These are phyloP conservation scores for Auriscalpium vulgare DNA, from an alignment of 768 basidiomycete genomes.

Conservation along the genomic window DNA sequence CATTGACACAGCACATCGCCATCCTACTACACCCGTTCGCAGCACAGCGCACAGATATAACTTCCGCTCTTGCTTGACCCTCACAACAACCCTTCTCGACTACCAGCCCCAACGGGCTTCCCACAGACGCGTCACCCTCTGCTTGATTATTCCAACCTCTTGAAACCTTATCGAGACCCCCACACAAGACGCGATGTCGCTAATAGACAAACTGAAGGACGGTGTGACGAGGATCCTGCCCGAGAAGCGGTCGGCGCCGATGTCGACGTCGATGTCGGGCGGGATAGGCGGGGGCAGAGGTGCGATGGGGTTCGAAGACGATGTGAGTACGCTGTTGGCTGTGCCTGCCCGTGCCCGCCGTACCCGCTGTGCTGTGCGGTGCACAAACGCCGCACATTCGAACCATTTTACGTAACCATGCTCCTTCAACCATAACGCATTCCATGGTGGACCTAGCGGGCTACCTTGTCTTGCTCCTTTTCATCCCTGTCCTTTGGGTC, in stretches of 20 bases:
- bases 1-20: too few relatives aligned
- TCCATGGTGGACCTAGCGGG: constrained; percentile 28
- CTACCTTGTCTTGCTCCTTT: constrained; percentile 51
- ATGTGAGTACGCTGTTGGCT: constrained; percentile 45
- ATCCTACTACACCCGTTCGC: too few relatives aligned
- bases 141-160: too few relatives aligned
- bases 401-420: constrained; percentile 15
- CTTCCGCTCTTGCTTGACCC: too few relatives aligned
- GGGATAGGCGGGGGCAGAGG: constrained; percentile 56
- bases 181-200: constrained; percentile 32
- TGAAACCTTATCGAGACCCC: too few relatives aligned
- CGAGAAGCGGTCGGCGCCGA: constrained; percentile 27
- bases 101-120: background rate
- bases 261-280: constrained; percentile 34
- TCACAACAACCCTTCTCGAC: background rate
- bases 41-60: too few relatives aligned
- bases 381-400: background rate
- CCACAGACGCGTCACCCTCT: background rate
- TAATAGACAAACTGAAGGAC: constrained; percentile 51
- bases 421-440: constrained; percentile 6
- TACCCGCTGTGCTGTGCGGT: background rate
- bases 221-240: constrained; percentile 40
- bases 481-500: constrained; percentile 57
- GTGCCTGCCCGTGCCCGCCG: constrained; percentile 22
- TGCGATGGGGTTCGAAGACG: constrained; percentile 54